Conservation (phyloP, 331 rosid genomes). For the Pyracantha coccinea region DNA sequence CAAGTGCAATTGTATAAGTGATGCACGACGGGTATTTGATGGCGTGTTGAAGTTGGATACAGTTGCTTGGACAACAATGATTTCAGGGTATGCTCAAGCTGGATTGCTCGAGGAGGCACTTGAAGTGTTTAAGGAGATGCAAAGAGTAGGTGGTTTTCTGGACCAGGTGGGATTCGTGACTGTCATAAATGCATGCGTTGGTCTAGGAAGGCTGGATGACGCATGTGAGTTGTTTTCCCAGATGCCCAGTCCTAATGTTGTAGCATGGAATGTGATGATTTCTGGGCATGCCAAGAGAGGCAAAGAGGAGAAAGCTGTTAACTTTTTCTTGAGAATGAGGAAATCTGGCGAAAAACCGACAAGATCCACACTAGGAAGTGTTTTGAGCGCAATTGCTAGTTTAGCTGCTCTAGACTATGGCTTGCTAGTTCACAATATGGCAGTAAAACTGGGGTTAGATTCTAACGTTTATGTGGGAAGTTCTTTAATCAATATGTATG, state of each 20-base stretch:
- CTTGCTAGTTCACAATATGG: slow-evolving; percentile 58
- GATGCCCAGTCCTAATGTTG: slow-evolving; percentile 46
- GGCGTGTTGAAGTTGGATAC: slow-evolving; percentile 30
- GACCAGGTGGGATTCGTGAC: slow-evolving; percentile 63
- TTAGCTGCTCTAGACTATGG: slow-evolving; percentile 43
- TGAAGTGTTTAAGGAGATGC: slow-evolving; percentile 50
- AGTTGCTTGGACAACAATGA: slow-evolving; percentile 62
- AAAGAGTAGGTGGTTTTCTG: slow-evolving; percentile 20
- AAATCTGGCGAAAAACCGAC: slow-evolving; percentile 46
- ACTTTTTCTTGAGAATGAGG: slow-evolving; percentile 45
- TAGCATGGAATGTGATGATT: slow-evolving; percentile 92
- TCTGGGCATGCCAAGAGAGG: slow-evolving; percentile 75
- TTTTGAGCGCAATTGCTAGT: slow-evolving; percentile 61
- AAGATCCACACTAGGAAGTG: slow-evolving; percentile 84
- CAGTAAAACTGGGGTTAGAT: slow-evolving; percentile 59
- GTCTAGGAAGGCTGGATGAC: slow-evolving; percentile 36
- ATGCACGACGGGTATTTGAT: slow-evolving; percentile 42
- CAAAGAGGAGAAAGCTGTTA: slow-evolving; percentile 35
- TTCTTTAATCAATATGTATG: slow-evolving; percentile 83
- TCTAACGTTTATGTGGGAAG: slow-evolving; percentile 77
- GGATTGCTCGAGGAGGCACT: slow-evolving; percentile 53
- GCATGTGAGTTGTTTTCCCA: slow-evolving; percentile 51
- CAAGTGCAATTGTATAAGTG: slow-evolving; percentile 39
- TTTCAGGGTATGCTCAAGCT: slow-evolving; percentile 48
- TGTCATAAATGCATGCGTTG: slow-evolving; percentile 48